phyloP scores from a whole-genome alignment of 495 filamentous ascomycete genomes.

The Echria macrotheca region DNA sequence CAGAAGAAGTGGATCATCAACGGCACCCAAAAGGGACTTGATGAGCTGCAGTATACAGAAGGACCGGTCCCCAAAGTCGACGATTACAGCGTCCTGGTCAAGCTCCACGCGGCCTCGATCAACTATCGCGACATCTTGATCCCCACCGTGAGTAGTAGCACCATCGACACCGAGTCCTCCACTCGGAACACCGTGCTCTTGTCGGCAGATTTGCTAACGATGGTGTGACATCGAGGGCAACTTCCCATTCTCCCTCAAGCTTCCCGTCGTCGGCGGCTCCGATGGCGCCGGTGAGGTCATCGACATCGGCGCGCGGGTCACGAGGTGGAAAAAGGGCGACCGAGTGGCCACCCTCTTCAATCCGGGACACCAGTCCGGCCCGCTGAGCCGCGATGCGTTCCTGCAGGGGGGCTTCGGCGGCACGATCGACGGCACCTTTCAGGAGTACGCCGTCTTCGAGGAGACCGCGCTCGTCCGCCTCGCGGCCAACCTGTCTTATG shows the following conservation, averaged over 20 bases:
- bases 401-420: conserved; percentile 62
- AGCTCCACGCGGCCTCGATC: conserved; percentile 66
- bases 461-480: conserved; percentile 63
- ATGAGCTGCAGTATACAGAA: conserved; percentile 51
- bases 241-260: conserved; percentile 58
- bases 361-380: conserved; percentile 63
- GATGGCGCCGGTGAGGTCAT: conserved; percentile 74
- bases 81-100: conserved; percentile 71
- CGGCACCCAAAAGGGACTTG: conserved; percentile 52
- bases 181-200: too few relatives aligned
- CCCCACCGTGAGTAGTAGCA: conserved; percentile 44
- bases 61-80: conserved; percentile 54
- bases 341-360: conserved; percentile 74
- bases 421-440: conserved; percentile 61
- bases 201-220: too few relatives aligned
- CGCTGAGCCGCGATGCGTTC: conserved; percentile 39
- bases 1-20: conserved; percentile 63
- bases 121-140: conserved; percentile 84
- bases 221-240: conserved; percentile 52
- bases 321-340: conserved; percentile 64
- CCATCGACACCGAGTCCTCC: too few relatives aligned
- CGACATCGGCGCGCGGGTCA: conserved; percentile 61
- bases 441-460: conserved; percentile 65
- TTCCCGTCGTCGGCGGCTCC: conserved; percentile 61
- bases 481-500: conserved; percentile 55